These are phyloP conservation scores for Dryadomyces quercus-mongolicae DNA, from an alignment of 2,329 filamentous ascomycete species.

Conservation along the genomic window DNA sequence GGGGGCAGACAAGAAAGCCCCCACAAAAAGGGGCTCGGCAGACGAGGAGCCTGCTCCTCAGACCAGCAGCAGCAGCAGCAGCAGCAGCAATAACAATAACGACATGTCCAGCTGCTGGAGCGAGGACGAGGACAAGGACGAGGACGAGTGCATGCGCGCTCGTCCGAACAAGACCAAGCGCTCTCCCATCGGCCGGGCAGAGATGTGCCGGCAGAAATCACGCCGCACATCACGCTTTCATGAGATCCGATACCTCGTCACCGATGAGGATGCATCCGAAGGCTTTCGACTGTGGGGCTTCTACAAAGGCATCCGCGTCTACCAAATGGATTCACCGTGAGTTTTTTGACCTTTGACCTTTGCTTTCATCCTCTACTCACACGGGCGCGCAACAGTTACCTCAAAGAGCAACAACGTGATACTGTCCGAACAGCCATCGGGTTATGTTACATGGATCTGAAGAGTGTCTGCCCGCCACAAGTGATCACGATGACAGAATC, in stretches of 20 bases:
- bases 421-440: slow-evolving; percentile 8
- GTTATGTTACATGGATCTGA: slow-evolving; percentile 7
- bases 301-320: slow-evolving; percentile 8
- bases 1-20: too few species aligned
- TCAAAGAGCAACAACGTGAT: neutral
- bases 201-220: slow-evolving; percentile 1
- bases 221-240: neutral
- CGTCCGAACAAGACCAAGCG: too few species aligned
- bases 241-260: slow-evolving; percentile 2
- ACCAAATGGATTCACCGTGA: slow-evolving; percentile 5
- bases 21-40: too few species aligned
- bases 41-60: too few species aligned
- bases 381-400: neutral
- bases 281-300: slow-evolving; percentile 7
- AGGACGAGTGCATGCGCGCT: neutral
- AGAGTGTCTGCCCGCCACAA: slow-evolving; percentile 1
- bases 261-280: slow-evolving; percentile 1
- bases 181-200: slow-evolving; percentile 3
- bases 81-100: too few species aligned
- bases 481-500: slow-evolving; percentile 1
- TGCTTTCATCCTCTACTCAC: neutral
- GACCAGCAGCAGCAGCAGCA: too few species aligned
- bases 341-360: neutral
- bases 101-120: neutral
- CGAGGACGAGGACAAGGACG: neutral